Evolutionary conservation across 371 early-diverging fungal genomes (phyloP).

Genomic region (Synchytrium microbalum): DNA sequence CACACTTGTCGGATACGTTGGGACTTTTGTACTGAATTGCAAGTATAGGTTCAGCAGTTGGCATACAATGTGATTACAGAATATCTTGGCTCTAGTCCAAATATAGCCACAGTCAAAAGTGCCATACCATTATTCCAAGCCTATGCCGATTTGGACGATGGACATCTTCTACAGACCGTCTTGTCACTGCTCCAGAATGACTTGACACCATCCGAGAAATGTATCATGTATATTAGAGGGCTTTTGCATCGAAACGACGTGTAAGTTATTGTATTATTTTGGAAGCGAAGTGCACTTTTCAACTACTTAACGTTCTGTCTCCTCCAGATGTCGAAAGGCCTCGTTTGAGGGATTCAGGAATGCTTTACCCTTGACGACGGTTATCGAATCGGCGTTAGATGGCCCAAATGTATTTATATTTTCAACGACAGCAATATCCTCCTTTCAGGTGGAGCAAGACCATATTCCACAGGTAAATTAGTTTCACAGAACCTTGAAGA

Average conservation of each 20-base stretch:
- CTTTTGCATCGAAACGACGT: slow-evolving; percentile 16
- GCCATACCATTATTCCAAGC: background rate
- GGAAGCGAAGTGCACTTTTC: too few relatives aligned
- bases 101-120: background rate
- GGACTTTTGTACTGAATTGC: background rate
- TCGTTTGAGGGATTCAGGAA: background rate
- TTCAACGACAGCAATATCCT: background rate
- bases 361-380: background rate
- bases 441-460: background rate
- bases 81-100: background rate
- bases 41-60: background rate
- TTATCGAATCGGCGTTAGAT: background rate
- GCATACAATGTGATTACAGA: background rate
- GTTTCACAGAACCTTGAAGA: too few relatives aligned
- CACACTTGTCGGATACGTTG: background rate
- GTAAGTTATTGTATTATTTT: slow-evolving; percentile 6
- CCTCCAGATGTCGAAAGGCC: background rate
- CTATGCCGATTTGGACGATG: background rate
- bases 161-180: background rate
- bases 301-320: too few relatives aligned
- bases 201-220: slow-evolving; percentile 6
- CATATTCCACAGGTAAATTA: too few relatives aligned
- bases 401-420: background rate
- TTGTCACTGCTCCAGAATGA: background rate
- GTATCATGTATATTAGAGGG: slow-evolving; percentile 12